Percentiles rank a stretch among this genome's conserved stretches.
These are phyloP conservation scores for Monilinia vaccinii-corymbosi DNA, from an alignment of 2,329 filamentous ascomycete genomes.

Conservation along the genomic window DNA sequence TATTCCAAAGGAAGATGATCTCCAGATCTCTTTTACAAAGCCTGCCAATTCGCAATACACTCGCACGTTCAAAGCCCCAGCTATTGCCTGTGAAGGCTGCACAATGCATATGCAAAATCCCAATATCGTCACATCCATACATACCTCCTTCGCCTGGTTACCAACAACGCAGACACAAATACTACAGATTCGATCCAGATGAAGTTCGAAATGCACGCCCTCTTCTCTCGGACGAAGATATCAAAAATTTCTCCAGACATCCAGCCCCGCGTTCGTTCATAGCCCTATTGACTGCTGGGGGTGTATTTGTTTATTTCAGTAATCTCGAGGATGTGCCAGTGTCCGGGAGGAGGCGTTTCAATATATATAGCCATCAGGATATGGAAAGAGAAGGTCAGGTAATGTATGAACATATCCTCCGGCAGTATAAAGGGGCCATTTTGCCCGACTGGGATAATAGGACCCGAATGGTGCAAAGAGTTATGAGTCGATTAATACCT, in stretches of 20 bases:
- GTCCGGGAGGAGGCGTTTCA: slow-evolving; percentile 64
- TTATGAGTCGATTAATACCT: slow-evolving; percentile 58
- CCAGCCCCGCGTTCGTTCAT: slow-evolving; percentile 34
- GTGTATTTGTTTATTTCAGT: slow-evolving; percentile 49
- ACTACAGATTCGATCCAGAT: slow-evolving; percentile 17
- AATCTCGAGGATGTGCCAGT: slow-evolving; percentile 67
- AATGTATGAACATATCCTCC: slow-evolving; percentile 48
- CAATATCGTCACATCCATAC: neutral
- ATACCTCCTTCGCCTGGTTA: slow-evolving; percentile 5
- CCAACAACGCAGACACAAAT: neutral
- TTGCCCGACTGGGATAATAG: slow-evolving; percentile 53
- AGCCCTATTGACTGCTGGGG: slow-evolving; percentile 34
- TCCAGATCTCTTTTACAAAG: neutral
- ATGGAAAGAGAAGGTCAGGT: slow-evolving; percentile 45
- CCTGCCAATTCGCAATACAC: neutral
- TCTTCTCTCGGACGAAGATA: slow-evolving; percentile 32
- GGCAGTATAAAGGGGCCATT: slow-evolving; percentile 40
- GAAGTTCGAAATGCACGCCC: slow-evolving; percentile 28
- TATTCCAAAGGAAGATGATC: neutral
- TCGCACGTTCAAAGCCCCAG: neutral
- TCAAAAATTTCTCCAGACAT: slow-evolving; percentile 29
- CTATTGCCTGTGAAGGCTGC: neutral
- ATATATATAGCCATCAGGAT: slow-evolving; percentile 48
- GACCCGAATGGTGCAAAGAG: slow-evolving; percentile 46
- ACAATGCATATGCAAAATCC: neutral